Evolutionary conservation across 805 yeast genomes (phyloP), one percentile per base, ranked within the genome.

Genomic region (Ogataea glucozyma): DNA sequence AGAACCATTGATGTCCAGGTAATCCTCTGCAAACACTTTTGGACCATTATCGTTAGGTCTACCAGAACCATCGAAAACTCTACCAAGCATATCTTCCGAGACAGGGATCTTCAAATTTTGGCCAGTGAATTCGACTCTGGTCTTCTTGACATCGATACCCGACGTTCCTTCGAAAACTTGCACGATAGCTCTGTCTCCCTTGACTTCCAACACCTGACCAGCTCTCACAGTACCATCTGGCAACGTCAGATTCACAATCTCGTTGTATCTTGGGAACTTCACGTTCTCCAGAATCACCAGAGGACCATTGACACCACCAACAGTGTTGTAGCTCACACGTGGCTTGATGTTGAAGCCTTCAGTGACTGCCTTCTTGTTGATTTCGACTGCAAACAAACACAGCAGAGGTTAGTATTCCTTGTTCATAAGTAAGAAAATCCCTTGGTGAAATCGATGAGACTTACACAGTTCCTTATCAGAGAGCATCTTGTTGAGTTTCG

Each of bases 101-200:
- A 93, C 99, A 17, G 98, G 85, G 52, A 93, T 88, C 67, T 83
- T 87, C 75, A 93, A 76, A 68, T 81, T 87, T 66, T 91, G 83
- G 49, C 99, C 99, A 30, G 99, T 90, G 72, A 93, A 91, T 70
- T 95, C 98, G 48, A 95, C 96, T 46, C 89, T 79, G 38, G 99
- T 93, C 73, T 90, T 93, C 73, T 93, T 90, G 51, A 93, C 98
- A 74, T 93, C 99, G 57, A 93, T 88, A 61, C 99, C 99, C 4
- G 97, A 85, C 40, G 99, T 93, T 62, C 99, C 99, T 73, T 93
- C 98, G 64, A 93, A 93, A 38, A 93, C 99, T 77, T 93, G 99
- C 40, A 93, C 99, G 67, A 93, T 81, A 42, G 99, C 99, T 65
- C 93, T 85, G 60, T 86, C 81, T 50, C 99, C 99, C 70, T 95